Percentiles rank a stretch among this genome's conserved stretches.
Evolutionary conservation across 306 rosid genomes (phyloP).

Genomic region (Acacia confusa): DNA sequence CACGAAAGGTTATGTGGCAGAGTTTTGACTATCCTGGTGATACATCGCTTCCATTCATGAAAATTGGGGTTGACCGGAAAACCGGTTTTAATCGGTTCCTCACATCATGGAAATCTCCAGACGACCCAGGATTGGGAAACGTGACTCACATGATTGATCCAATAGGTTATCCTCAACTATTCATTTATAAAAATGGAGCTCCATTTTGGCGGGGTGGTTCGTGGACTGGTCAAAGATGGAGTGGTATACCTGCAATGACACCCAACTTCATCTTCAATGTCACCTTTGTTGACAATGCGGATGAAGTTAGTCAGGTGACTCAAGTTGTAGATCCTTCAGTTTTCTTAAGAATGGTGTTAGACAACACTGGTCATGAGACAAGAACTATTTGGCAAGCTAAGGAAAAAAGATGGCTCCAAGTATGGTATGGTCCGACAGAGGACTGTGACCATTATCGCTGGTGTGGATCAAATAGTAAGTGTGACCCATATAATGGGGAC

Average conservation of each 20-base stretch:
- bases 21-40: constrained; percentile 25
- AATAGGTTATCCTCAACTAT: constrained; percentile 34
- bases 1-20: background rate
- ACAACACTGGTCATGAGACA: too few relatives aligned
- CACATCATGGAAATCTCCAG: constrained; percentile 34
- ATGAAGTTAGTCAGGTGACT: too few relatives aligned
- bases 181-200: background rate
- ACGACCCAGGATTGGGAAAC: constrained; percentile 22
- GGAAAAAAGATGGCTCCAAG: too few relatives aligned
- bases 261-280: background rate
- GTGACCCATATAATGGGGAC: too few relatives aligned
- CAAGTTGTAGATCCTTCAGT: too few relatives aligned
- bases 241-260: constrained; percentile 32
- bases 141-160: background rate
- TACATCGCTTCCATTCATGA: constrained; percentile 17
- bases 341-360: too few relatives aligned
- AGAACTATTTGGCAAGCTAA: too few relatives aligned
- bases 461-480: too few relatives aligned
- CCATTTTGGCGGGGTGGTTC: constrained; percentile 35
- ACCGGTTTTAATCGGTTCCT: constrained; percentile 20
- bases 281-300: too few relatives aligned
- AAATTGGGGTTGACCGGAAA: constrained; percentile 25
- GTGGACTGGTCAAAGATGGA: constrained; percentile 42
- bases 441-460: too few relatives aligned
- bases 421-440: too few relatives aligned